Conservation (phyloP, 805 yeast genomes). For the Barnettozyma vustinii region DNA sequence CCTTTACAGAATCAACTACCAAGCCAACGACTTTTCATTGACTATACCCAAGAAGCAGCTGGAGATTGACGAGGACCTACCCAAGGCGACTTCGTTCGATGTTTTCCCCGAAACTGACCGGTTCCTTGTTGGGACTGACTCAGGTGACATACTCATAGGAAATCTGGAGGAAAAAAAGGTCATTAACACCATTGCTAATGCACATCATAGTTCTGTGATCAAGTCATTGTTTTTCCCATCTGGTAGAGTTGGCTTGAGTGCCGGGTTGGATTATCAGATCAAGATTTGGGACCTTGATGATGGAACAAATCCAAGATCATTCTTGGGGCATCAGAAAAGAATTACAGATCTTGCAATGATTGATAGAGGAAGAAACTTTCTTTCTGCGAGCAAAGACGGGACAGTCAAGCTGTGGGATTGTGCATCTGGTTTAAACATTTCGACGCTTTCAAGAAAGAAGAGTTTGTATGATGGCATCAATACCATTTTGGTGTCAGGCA, state of each 20-base stretch:
- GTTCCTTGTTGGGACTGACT: slow-evolving; percentile 30
- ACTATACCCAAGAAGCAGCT: slow-evolving; percentile 8
- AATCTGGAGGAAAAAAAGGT: neutral
- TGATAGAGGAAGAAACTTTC: slow-evolving; percentile 63
- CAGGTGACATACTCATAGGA: slow-evolving; percentile 29
- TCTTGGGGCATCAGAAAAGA: slow-evolving; percentile 43
- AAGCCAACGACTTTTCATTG: slow-evolving; percentile 11
- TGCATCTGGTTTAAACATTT: slow-evolving; percentile 44
- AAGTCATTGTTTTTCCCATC: slow-evolving; percentile 54
- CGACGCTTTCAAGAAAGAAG: slow-evolving; percentile 34
- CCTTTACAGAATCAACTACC: slow-evolving; percentile 5
- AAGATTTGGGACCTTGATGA: slow-evolving; percentile 54
- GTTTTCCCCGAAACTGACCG: slow-evolving; percentile 25
- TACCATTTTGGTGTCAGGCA: slow-evolving; percentile 13
- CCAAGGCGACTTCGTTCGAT: slow-evolving; percentile 28
- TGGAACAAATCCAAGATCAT: slow-evolving; percentile 45
- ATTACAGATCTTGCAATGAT: slow-evolving; percentile 47
- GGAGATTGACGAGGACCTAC: neutral
- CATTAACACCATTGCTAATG: slow-evolving; percentile 25
- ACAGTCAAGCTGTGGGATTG: slow-evolving; percentile 64
- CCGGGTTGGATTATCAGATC: slow-evolving; percentile 53
- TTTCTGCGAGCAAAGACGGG: slow-evolving; percentile 53
- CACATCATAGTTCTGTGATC: slow-evolving; percentile 47
- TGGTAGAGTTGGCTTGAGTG: slow-evolving; percentile 51
- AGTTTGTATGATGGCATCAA: slow-evolving; percentile 33